Base-by-base conservation (phyloP, 2,329 filamentous ascomycete genomes). In the Diaporthe sp. region DNA sequence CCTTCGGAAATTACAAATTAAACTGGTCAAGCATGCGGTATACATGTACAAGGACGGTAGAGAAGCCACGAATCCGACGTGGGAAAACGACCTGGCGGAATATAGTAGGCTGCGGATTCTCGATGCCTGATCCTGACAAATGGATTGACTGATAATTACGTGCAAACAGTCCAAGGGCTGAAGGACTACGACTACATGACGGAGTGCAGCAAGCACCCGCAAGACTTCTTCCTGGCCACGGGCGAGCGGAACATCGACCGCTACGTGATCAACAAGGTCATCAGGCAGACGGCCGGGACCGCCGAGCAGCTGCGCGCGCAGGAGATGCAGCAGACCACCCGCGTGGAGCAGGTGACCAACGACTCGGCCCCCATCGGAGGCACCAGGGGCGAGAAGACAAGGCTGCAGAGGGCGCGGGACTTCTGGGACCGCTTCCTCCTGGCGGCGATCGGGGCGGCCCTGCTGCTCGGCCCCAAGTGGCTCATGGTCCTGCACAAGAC, bases 111-210 rank as follows among this genome's bases (percentile, higher is more conserved):
- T 8, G 28, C 25, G 20, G 10, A 22, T 8, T 8, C 15, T 6
- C 8, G 3, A 15, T 34, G 34, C 34, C 34, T 15, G 4, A 31
- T 2, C 4, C 53, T 3, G 10, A 12, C 8, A 25, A 10, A 12
- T 53, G 2, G 12, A 4, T 15, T 10, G n/a, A 39, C 34, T 22
- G 22, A n/a, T 47, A 15, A 31, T 6, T 37, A 15, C 20, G 9
- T 12, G 6, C n/a, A 31, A 51, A 3, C 15, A 75, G 44, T 71
- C 25, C 73, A 71, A 63, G 65, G 31, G 4, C 4, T 63, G 20
- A 71, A 47, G 13, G 73, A 75, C 55, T 58, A 63, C 67, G 65
- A 75, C 10, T 71, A 47, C 42, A 71, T 75, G 28, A 15, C 6
- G 0, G 55, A 63, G 37, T 51, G 42, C n/a, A 55, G 63, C 53